Evolutionary conservation across 2,329 filamentous ascomycete species (phyloP).

Genomic region (Coniella vitis): DNA sequence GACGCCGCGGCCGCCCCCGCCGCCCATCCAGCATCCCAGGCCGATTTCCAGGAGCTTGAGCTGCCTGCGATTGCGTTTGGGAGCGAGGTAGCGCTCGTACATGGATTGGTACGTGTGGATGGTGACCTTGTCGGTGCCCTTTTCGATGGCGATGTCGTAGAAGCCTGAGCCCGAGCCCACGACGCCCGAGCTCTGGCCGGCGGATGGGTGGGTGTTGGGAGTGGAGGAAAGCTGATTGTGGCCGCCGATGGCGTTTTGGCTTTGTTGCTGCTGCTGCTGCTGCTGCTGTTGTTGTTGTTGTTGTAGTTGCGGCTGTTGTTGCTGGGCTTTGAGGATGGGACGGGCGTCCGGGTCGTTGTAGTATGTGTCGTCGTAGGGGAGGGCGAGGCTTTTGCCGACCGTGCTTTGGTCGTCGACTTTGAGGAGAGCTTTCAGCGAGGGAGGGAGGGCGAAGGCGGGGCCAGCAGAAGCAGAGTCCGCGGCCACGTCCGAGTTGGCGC

Average conservation of each 20-base stretch:
- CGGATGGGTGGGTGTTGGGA: too few relatives aligned
- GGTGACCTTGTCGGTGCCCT: conserved; percentile 34
- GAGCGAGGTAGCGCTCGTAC: conserved; percentile 32
- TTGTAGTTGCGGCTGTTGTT: too few relatives aligned
- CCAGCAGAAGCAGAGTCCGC: not conserved
- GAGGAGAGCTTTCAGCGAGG: too few relatives aligned
- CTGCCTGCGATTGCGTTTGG: conserved; percentile 23
- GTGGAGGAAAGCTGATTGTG: too few relatives aligned
- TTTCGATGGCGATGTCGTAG: conserved; percentile 28
- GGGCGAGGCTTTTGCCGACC: too few relatives aligned
- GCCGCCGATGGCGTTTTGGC: not conserved
- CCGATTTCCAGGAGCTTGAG: conserved; percentile 36
- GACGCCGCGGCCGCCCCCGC: conserved; percentile 32
- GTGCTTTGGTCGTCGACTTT: too few relatives aligned
- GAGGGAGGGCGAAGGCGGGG: not conserved
- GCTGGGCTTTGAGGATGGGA: too few relatives aligned
- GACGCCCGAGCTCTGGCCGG: not conserved
- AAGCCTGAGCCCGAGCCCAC: not conserved
- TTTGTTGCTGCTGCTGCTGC: not conserved
- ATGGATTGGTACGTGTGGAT: conserved; percentile 32
- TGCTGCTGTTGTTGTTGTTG: too few relatives aligned
- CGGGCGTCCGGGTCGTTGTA: too few relatives aligned
- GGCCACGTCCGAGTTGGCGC: too few relatives aligned
- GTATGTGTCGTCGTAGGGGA: too few relatives aligned
- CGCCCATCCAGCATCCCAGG: conserved; percentile 33